Base-by-base conservation (phyloP, 2,329 filamentous ascomycete species). In the Cercospora sojina region DNA sequence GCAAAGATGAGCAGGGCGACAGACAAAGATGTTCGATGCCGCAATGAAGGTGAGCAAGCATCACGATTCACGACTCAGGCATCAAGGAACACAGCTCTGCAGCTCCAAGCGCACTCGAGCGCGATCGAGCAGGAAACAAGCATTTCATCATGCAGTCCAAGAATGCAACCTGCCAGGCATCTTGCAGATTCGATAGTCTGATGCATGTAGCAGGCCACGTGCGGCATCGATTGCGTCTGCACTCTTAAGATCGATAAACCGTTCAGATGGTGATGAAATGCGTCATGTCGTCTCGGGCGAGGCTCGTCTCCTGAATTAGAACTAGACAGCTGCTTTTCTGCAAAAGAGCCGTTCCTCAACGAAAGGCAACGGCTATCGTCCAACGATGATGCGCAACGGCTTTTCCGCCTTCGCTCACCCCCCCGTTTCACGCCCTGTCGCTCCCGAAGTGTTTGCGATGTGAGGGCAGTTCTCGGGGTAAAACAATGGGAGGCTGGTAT, bases 361-460 rank as follows among this genome's bases (percentile, higher is more conserved):
- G 41, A 56, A 47, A 29, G 47, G 20, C 47, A 27, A 20, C 35
- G 31, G 51, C 35, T 35, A 27, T 57, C 23, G 60, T 38, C 53
- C 20, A 56, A 18, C 38, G 60, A 56, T 38, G 47, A 57, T 18
- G 47, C 32, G 12, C 47, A 56, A 41, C 31, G 27, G 49, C 8
- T 49, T 31, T 29, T 25, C 18, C 18, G 20, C 25, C 32, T 29
- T 18, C 13, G 27, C 35, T 47, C 58, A 27, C 29, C 31, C 58
- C 31, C 38, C 18, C 41, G 58, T 60, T 60, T 49, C 38, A 60
- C 51, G 25, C 32, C n/a, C 35, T 31, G 5, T 32, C 49, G 32
- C 32, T 41, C 7, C 60, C 60, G 60, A 63, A 63, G 60, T 63
- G 60, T 63, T 63, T 63, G 60, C 60, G 60, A 63, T 63, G 23